Base-by-base conservation (phyloP, 2,329 filamentous ascomycete species). In the Bipolaris victoriae region DNA sequence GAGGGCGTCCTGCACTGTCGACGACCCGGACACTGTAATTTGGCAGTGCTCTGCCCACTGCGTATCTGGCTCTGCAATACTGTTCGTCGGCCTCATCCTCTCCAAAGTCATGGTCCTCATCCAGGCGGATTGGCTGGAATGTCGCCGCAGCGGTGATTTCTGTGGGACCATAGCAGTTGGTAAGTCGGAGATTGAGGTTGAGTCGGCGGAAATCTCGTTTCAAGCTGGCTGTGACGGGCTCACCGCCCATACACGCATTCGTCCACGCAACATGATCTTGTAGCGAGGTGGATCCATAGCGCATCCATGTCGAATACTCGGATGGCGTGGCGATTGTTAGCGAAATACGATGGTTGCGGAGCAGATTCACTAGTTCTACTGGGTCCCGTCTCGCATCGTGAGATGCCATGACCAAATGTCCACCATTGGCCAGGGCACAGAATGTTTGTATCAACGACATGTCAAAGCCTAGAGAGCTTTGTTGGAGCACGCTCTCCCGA, bases 311-410 rank as follows among this genome's bases (percentile, higher is more conserved):
- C 1, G 41, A 15, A 48, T 78, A 79, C 58, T 83, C 80, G 0
- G 81, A 78, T 0, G 81, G 79, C 1, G 77, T 80, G 1, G 71
- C 73, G 3, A 60, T 63, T 0, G 78, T 82, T 35, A 70, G 69
- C 0, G 75, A 79, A 29, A 83, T 67, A 1, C 60, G 47, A 6
- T 79, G 58, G 0, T 67, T n/a, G 0, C 37, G 41, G 5, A 83
- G 79, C 15, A 80, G 47, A 0, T 74, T 58, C 0, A 72, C 59
- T 4, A 83, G 64, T 3, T 63, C 67, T 0, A 61, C 6, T 0
- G 79, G 68, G 56, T 81, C 77, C 18, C 67, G 69, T 1, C 79
- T 73, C 1, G 51, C 49, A 0, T 55, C 44, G 4, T 61, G 45
- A 0, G 76, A 67, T 0, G 73, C 76, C 3, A 83, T 35, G 5